Percentiles rank a stretch among this genome's conserved stretches.
Conservation (phyloP, 306 rosid genomes). For the Geum urbanum region DNA sequence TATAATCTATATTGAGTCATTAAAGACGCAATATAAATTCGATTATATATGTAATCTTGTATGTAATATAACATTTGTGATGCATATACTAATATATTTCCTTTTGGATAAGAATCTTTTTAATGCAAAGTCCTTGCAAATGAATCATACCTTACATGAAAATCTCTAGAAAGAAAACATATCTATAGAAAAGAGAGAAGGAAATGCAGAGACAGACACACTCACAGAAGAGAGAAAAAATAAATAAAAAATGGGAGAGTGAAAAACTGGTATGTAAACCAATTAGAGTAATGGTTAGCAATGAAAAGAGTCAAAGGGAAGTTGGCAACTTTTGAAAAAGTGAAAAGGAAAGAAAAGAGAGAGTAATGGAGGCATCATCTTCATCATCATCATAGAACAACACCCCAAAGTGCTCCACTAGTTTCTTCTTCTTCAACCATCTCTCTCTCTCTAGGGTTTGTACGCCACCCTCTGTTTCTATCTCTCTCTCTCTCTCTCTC, state of each 20-base stretch:
- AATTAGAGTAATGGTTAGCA: conserved; percentile 4
- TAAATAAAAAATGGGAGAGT: not conserved
- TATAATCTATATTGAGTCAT: too few species aligned
- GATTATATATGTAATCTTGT: too few species aligned
- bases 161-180: not conserved
- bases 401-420: conserved; percentile 44
- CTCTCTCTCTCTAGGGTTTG: conserved; percentile 29
- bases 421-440: conserved; percentile 24
- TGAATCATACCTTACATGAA: not conserved
- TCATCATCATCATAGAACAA: conserved; percentile 28
- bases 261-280: not conserved
- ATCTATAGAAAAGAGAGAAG: not conserved
- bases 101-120: not conserved
- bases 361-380: conserved; percentile 32
- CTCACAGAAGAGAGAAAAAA: not conserved
- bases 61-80: too few species aligned
- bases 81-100: too few species aligned
- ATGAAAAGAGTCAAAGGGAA: conserved; percentile 26
- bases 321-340: conserved; percentile 28
- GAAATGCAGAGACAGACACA: not conserved
- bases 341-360: not conserved
- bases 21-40: too few species aligned
- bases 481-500: conserved; percentile 5
- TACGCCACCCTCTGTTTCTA: not conserved
- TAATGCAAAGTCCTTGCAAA: not conserved